phyloP scores from a whole-genome alignment of 345 rosid genomes.

The Balakata baccata region DNA sequence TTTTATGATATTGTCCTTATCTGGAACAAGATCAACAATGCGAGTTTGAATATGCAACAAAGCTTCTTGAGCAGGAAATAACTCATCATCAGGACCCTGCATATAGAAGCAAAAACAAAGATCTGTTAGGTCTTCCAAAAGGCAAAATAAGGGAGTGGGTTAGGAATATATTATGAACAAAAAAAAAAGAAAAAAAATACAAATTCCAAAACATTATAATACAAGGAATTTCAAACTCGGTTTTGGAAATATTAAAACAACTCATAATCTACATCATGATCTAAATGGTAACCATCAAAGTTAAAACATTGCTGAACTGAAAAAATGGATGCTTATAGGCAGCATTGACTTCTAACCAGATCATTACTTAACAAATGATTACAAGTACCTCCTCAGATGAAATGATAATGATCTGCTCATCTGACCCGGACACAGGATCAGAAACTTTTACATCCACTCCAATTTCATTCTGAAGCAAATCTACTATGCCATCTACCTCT shows the following conservation, averaged over 20 bases:
- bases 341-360: constrained; percentile 3
- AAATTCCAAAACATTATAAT: neutral
- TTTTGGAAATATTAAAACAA: neutral
- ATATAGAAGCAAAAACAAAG: constrained; percentile 17
- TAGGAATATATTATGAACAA: neutral
- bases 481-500: constrained; percentile 70
- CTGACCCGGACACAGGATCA: constrained; percentile 78
- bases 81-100: constrained; percentile 91
- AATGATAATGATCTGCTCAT: constrained; percentile 77
- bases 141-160: neutral
- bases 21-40: constrained; percentile 68
- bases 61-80: constrained; percentile 99
- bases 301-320: constrained; percentile 2
- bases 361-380: neutral
- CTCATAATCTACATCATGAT: neutral
- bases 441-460: constrained; percentile 85
- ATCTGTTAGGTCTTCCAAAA: constrained; percentile 20
- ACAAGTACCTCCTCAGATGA: constrained; percentile 86
- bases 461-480: constrained; percentile 79
- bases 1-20: constrained; percentile 63
- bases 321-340: neutral
- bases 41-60: constrained; percentile 90
- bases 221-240: constrained; percentile 8
- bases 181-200: neutral
- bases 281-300: neutral